Conservation (phyloP, 1,284 basidiomycete species). For the Ganoderma sinense region DNA sequence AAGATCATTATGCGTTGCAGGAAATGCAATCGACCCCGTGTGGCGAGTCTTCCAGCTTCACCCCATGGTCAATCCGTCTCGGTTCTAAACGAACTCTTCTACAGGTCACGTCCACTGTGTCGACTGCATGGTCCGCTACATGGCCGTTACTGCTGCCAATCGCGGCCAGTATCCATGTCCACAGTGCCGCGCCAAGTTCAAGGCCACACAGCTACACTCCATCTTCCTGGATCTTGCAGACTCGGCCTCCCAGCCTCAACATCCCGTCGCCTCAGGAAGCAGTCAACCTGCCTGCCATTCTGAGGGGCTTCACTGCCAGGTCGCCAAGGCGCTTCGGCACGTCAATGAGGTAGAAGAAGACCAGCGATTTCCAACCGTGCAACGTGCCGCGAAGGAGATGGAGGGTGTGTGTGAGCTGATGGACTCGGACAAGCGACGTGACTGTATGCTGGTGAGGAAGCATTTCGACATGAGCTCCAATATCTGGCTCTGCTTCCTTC, state of each 20-base stretch:
- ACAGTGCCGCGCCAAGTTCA: slow-evolving; percentile 20
- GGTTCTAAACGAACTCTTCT: background rate
- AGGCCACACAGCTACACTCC: slow-evolving; percentile 4
- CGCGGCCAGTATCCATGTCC: slow-evolving; percentile 17
- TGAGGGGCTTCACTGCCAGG: slow-evolving; percentile 15
- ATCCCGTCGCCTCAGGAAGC: background rate
- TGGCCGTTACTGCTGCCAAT: background rate
- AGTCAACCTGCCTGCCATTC: slow-evolving; percentile 9
- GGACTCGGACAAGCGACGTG: slow-evolving; percentile 7
- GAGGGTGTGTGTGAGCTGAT: slow-evolving; percentile 23
- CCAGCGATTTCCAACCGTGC: slow-evolving; percentile 20
- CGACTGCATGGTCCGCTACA: slow-evolving; percentile 11
- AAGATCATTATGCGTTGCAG: slow-evolving; percentile 14
- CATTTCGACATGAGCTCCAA: background rate
- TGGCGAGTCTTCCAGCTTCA: slow-evolving; percentile 17
- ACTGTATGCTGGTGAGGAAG: slow-evolving; percentile 20
- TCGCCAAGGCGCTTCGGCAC: slow-evolving; percentile 11
- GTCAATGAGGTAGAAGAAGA: slow-evolving; percentile 12
- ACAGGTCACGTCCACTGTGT: slow-evolving; percentile 23
- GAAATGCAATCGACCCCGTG: slow-evolving; percentile 21
- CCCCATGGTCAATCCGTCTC: background rate
- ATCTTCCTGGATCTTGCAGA: slow-evolving; percentile 23
- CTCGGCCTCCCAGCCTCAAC: slow-evolving; percentile 7
- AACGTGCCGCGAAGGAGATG: slow-evolving; percentile 22
- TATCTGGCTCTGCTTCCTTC: no score